phyloP scores from a whole-genome alignment of 1,284 basidiomycete genomes.

The Mycosarcoma maydis region DNA sequence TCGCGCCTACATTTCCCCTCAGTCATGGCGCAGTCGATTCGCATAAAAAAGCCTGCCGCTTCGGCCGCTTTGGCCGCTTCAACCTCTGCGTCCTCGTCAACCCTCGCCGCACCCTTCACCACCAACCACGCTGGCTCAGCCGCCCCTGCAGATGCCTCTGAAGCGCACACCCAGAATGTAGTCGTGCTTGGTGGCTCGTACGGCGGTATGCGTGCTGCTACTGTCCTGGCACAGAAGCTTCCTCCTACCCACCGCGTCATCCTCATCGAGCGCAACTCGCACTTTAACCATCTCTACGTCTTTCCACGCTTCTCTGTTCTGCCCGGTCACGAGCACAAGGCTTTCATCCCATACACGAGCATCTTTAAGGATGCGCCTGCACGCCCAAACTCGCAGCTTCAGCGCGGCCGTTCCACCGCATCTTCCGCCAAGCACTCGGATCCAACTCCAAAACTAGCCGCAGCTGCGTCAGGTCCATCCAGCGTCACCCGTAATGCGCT shows the following conservation, averaged over 20 bases:
- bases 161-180: constrained; percentile 61
- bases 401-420: constrained; percentile 23
- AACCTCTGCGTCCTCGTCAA: constrained; percentile 3
- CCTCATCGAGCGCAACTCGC: constrained; percentile 70
- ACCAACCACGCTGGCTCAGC: constrained; percentile 9
- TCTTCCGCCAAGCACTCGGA: not conserved
- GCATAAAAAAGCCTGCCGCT: constrained; percentile 21
- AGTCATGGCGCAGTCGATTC: constrained; percentile 32
- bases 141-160: constrained; percentile 16
- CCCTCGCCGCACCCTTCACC: constrained; percentile 8
- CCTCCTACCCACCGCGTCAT: constrained; percentile 68
- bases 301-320: constrained; percentile 75
- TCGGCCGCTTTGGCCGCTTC: constrained; percentile 6
- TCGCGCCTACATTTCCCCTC: not conserved
- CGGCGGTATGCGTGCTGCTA: constrained; percentile 66
- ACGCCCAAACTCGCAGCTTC: constrained; percentile 21
- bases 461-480: not conserved
- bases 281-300: constrained; percentile 70
- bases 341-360: constrained; percentile 71
- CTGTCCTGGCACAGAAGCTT: constrained; percentile 67
- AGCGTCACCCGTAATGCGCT: constrained; percentile 24
- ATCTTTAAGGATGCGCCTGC: constrained; percentile 77
- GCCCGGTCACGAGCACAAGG: constrained; percentile 77
- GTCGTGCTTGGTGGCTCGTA: constrained; percentile 66
- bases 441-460: not conserved